A percentile compares a stretch with the other conserved stretches of the same genome.
Evolutionary conservation across 768 basidiomycete species (phyloP).

Genomic region (Pulveroboletus ravenelii): DNA sequence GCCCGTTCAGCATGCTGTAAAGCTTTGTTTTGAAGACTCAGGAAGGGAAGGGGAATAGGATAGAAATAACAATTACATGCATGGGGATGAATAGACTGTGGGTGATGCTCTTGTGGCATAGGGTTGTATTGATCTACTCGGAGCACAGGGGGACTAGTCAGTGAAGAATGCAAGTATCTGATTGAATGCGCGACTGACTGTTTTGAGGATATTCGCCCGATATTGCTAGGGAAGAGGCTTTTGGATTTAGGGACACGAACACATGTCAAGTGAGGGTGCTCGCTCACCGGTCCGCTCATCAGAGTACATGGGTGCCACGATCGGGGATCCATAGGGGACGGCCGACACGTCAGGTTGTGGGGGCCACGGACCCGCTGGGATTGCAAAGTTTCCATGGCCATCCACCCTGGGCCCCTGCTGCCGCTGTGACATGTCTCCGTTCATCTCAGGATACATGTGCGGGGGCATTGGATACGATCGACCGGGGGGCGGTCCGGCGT

Average conservation of each 20-base stretch:
- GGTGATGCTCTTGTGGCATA: conserved; percentile 31
- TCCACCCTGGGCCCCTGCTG: conserved; percentile 30
- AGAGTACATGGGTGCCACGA: conserved; percentile 46
- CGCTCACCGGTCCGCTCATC: conserved; percentile 54
- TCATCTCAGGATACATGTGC: conserved; percentile 33
- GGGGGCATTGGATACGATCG: conserved; percentile 33
- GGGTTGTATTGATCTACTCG: conserved; percentile 31
- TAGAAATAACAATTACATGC: conserved; percentile 30
- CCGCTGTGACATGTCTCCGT: conserved; percentile 28
- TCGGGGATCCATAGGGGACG: conserved; percentile 41
- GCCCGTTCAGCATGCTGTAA: conserved; percentile 53
- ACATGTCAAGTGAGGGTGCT: conserved; percentile 7
- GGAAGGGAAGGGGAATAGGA: conserved; percentile 16
- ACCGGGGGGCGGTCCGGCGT: conserved; percentile 29
- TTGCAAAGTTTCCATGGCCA: conserved; percentile 26
- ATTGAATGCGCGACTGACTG: conserved; percentile 34
- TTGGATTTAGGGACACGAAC: conserved; percentile 13
- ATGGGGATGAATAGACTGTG: conserved; percentile 26
- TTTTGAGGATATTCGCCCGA: conserved; percentile 40
- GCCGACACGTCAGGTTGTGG: conserved; percentile 29
- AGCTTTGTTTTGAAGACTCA: conserved; percentile 31
- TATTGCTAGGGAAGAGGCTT: conserved; percentile 32
- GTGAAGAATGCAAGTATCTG: conserved; percentile 6
- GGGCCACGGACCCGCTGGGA: conserved; percentile 32
- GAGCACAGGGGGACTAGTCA: conserved; percentile 10